Conservation (phyloP, 1,284 basidiomycete species). For the Puccinia polysora region DNA sequence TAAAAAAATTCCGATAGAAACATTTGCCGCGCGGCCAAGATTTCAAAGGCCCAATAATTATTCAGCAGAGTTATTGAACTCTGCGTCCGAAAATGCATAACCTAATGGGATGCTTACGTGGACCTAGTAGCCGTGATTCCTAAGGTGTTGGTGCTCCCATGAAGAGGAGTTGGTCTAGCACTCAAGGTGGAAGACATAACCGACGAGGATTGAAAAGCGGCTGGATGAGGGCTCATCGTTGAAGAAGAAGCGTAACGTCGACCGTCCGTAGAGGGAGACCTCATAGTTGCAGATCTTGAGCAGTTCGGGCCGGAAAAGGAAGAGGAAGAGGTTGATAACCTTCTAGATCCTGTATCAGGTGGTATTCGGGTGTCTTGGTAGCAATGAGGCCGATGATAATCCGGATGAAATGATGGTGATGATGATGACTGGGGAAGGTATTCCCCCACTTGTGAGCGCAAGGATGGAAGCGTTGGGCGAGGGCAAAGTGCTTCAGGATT, state of each 20-base stretch:
- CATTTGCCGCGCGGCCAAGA: neutral
- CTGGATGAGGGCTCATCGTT: neutral
- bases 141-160: neutral
- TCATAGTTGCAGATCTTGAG: constrained; percentile 1
- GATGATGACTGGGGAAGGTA: constrained; percentile 32
- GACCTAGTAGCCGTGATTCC: constrained; percentile 25
- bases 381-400: constrained; percentile 17
- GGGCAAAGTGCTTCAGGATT: constrained; percentile 9
- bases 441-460: constrained; percentile 39
- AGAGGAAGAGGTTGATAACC: constrained; percentile 18
- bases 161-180: neutral
- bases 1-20: neutral
- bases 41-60: neutral
- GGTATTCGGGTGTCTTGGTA: constrained; percentile 7
- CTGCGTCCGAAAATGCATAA: neutral
- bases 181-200: neutral
- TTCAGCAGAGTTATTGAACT: too few species aligned
- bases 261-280: constrained; percentile 4
- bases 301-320: constrained; percentile 10
- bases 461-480: constrained; percentile 28
- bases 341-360: constrained; percentile 12
- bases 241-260: constrained; percentile 4
- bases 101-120: constrained; percentile 10
- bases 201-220: neutral
- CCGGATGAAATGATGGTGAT: constrained; percentile 17